Conservation (phyloP, 2,329 filamentous ascomycete genomes). For the Elsinoe perseae region DNA sequence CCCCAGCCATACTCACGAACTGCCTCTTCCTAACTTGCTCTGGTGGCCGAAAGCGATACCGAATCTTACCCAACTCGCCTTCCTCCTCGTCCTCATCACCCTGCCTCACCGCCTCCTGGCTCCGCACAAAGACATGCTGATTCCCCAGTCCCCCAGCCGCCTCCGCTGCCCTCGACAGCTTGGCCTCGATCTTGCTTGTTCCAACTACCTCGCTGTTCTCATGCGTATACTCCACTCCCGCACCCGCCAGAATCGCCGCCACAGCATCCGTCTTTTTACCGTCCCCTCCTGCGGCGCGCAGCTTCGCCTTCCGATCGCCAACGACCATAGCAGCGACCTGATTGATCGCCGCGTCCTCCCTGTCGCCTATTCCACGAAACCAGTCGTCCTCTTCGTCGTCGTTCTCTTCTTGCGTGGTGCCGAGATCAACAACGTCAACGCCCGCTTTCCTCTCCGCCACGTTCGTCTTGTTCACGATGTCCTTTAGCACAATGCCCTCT, state of each 20-base stretch:
- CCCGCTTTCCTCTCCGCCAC: slow-evolving; percentile 86
- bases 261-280: slow-evolving; percentile 63
- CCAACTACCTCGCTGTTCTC: slow-evolving; percentile 94
- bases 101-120: not conserved
- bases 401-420: slow-evolving; percentile 53
- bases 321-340: slow-evolving; percentile 60
- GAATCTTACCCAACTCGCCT: slow-evolving; percentile 32
- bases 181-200: slow-evolving; percentile 81
- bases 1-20: slow-evolving; percentile 79
- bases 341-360: slow-evolving; percentile 59
- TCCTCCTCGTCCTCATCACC: slow-evolving; percentile 11
- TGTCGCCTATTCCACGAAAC: slow-evolving; percentile 32
- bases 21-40: slow-evolving; percentile 67
- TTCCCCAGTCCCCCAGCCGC: slow-evolving; percentile 49
- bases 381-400: slow-evolving; percentile 30
- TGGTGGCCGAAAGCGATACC: slow-evolving; percentile 63
- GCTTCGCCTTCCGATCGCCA: slow-evolving; percentile 30
- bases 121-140: slow-evolving; percentile 46
- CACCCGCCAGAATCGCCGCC: slow-evolving; percentile 78
- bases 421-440: slow-evolving; percentile 68
- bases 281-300: slow-evolving; percentile 27
- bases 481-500: slow-evolving; percentile 70
- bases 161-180: slow-evolving; percentile 69
- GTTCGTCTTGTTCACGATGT: slow-evolving; percentile 98
- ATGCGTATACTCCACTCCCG: slow-evolving; percentile 90